Base-by-base conservation (phyloP, 2,329 filamentous ascomycete genomes). In the Leptographium galeiforme region DNA sequence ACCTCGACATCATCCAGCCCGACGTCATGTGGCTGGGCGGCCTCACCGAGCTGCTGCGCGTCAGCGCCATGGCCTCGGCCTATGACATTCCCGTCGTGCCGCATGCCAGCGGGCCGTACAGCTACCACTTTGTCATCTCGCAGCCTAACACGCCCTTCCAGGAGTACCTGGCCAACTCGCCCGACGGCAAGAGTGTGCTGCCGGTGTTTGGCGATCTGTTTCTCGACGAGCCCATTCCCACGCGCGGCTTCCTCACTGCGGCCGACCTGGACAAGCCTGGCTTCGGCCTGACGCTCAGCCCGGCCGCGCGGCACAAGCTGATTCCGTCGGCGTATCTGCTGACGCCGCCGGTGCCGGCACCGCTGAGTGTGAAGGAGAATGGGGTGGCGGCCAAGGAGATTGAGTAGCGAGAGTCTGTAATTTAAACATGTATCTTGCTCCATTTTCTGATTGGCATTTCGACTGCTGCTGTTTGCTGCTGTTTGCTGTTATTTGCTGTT, bases 1-100 rank as follows among this genome's bases (percentile, higher is more conserved):
- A 95, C 69, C 74, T 96, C 56, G 90, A 96, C 67, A 95, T 96
- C 61, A 82, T 96, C 63, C 90, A 95, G 71, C 90, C 90, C 14
- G 90, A 96, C 64, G 89, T 96, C 58, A 96, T 96, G 90, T 96
- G 90, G 90, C 82, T 95, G 14, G 90, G 90, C 57, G 90, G 90
- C 57, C 68, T 96, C 75, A 96, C 90, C 1, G 90, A 96, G 70
- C 77, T 96, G 55, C 81, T 96, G 59, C 93, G 89, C 70, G 85
- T 96, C 51, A 79, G 89, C 16, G 85, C 89, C 52, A 85, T 94
- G 80, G 90, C 90, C 5, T 81, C 89, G 6, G 90, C 90, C 25
- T 96, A 96, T 68, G 90, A 96, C 64, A 86, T 96, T 56, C 90
- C 90, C 13, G 89, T 96, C 16, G 88, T 96, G 14, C 90, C 90